phyloP scores from a whole-genome alignment of 305 asterid genomes.

The Caryopteris hybrid region DNA sequence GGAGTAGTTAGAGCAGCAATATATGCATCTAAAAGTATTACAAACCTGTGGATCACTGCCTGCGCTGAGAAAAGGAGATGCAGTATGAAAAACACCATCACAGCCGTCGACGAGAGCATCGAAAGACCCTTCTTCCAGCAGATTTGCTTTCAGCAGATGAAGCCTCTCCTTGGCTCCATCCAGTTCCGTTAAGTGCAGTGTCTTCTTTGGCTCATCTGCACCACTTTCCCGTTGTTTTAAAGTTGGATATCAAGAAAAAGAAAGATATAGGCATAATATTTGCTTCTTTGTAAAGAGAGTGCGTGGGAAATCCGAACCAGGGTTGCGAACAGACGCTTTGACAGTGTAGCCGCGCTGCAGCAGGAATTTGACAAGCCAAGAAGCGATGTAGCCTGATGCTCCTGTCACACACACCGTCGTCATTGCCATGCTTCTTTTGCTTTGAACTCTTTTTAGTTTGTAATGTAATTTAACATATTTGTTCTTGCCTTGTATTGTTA shows the following conservation, averaged over 20 bases:
- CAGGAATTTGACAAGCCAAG: constrained; percentile 24
- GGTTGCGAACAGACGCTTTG: constrained; percentile 19
- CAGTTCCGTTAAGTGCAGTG: constrained; percentile 22
- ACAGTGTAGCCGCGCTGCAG: constrained; percentile 22
- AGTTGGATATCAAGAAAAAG: too few species aligned
- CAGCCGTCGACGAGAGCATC: constrained; percentile 32
- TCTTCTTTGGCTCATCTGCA: constrained; percentile 35
- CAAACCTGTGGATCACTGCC: constrained; percentile 13
- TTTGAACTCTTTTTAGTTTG: too few species aligned
- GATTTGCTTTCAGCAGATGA: constrained; percentile 32
- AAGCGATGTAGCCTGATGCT: constrained; percentile 29
- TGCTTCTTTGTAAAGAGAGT: background rate
- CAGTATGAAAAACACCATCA: constrained; percentile 34
- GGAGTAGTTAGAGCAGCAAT: too few species aligned
- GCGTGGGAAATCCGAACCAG: background rate
- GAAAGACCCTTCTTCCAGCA: constrained; percentile 28
- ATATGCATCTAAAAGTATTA: too few species aligned
- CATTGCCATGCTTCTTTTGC: background rate
- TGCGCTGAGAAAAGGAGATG: constrained; percentile 17
- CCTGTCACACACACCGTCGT: constrained; percentile 28
- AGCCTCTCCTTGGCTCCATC: constrained; percentile 45
- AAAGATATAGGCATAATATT: too few species aligned
- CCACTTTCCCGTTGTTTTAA: too few species aligned
- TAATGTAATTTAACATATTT: too few species aligned
- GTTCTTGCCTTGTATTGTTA: background rate